Percentiles rank a stretch among this genome's conserved stretches.
These are phyloP conservation scores for Truncatella angustata DNA, from an alignment of 2,329 filamentous ascomycete genomes.

Conservation along the genomic window DNA sequence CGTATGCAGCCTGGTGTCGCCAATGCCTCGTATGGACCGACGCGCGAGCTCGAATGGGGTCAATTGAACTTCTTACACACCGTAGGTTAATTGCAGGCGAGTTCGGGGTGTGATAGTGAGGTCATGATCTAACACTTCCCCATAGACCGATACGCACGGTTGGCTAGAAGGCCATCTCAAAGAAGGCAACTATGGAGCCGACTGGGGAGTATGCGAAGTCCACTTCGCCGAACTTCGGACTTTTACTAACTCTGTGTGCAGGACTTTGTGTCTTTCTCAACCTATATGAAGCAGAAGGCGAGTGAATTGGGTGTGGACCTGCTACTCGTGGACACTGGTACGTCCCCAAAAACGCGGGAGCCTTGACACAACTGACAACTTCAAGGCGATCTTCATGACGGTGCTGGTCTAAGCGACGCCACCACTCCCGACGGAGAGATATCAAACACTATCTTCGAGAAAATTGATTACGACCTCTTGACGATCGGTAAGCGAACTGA, in stretches of 20 bases:
- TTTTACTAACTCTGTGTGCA: not conserved
- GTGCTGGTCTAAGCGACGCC: slow-evolving; percentile 60
- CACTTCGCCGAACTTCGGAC: not conserved
- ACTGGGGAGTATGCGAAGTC: slow-evolving; percentile 47
- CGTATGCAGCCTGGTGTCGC: slow-evolving; percentile 46
- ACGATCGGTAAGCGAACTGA: slow-evolving; percentile 38
- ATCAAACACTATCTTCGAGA: slow-evolving; percentile 45
- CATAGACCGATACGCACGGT: slow-evolving; percentile 56
- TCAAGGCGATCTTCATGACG: slow-evolving; percentile 60
- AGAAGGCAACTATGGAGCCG: slow-evolving; percentile 62
- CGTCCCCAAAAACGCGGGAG: slow-evolving; percentile 8
- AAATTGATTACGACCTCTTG: slow-evolving; percentile 41
- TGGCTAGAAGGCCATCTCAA: slow-evolving; percentile 62
- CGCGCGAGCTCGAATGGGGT: slow-evolving; percentile 55
- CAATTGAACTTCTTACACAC: slow-evolving; percentile 63
- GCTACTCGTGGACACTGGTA: slow-evolving; percentile 59
- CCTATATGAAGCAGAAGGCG: slow-evolving; percentile 59
- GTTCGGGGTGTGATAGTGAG: not conserved
- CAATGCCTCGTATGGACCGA: slow-evolving; percentile 41
- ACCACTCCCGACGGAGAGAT: slow-evolving; percentile 55
- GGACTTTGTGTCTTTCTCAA: slow-evolving; percentile 60
- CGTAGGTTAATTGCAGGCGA: slow-evolving; percentile 20
- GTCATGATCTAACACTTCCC: not conserved
- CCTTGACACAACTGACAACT: not conserved
- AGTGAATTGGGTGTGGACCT: slow-evolving; percentile 56